Conservation (phyloP, 2,329 filamentous ascomycete genomes). For the Nakataea oryzae region DNA sequence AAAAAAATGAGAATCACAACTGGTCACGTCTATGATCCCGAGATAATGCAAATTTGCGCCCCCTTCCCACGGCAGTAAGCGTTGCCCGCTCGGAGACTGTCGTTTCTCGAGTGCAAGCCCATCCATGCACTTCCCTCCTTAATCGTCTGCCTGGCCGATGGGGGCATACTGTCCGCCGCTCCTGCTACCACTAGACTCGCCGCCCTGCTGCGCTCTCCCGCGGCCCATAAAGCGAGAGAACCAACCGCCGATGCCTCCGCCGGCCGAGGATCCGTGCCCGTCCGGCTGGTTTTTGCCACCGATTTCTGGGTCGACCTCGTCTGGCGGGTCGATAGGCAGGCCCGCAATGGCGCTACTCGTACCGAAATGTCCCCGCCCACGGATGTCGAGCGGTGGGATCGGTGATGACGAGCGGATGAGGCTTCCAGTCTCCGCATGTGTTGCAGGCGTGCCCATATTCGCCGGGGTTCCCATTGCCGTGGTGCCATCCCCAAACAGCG, state of each 20-base stretch:
- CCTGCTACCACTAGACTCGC: constrained; percentile 10
- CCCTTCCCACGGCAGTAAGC: neutral
- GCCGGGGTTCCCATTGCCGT: constrained; percentile 67
- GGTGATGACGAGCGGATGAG: constrained; percentile 72
- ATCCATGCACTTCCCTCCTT: neutral
- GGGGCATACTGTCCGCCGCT: constrained; percentile 25
- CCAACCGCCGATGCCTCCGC: constrained; percentile 41
- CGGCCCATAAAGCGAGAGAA: constrained; percentile 24
- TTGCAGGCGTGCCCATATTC: constrained; percentile 67
- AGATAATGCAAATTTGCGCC: neutral
- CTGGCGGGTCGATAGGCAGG: constrained; percentile 71
- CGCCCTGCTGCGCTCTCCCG: constrained; percentile 20
- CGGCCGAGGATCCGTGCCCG: constrained; percentile 17
- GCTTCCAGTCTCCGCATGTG: constrained; percentile 67
- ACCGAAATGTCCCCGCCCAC: constrained; percentile 40
- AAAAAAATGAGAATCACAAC: neutral
- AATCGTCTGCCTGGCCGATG: constrained; percentile 29
- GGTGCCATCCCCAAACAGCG: constrained; percentile 85
- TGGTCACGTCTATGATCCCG: neutral
- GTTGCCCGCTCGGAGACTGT: neutral
- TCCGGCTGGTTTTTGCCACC: constrained; percentile 15
- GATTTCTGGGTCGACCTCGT: constrained; percentile 34
- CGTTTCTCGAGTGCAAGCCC: neutral
- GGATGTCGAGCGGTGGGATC: constrained; percentile 64
- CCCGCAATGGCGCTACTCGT: constrained; percentile 65